Conservation (phyloP, 2,329 filamentous ascomycete species). For the Fusarium sp. region DNA sequence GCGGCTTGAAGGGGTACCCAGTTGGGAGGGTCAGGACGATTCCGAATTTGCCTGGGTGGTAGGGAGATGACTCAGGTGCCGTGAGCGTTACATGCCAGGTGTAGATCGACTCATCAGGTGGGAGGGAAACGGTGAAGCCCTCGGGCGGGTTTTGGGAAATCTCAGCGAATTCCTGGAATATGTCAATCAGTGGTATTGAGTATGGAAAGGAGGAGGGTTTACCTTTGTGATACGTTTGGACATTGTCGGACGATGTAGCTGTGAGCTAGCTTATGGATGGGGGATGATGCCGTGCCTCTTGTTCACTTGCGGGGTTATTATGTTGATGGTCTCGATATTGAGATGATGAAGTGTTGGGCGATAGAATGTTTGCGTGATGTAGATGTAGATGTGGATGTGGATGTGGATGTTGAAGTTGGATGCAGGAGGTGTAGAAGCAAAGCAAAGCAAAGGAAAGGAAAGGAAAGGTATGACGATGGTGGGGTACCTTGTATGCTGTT, state of each 20-base stretch:
- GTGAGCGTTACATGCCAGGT: conserved; percentile 60
- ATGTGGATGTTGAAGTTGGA: background rate
- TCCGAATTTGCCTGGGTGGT: conserved; percentile 76
- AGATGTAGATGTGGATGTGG: background rate
- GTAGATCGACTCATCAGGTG: conserved; percentile 59
- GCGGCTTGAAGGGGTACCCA: conserved; percentile 92
- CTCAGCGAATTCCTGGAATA: conserved; percentile 61
- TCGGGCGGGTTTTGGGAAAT: conserved; percentile 57
- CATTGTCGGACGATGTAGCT: conserved; percentile 43
- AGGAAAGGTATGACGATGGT: conserved; percentile 34
- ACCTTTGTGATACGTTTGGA: conserved; percentile 59
- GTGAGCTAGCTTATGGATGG: background rate
- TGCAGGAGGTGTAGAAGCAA: conserved; percentile 14
- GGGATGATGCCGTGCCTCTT: background rate
- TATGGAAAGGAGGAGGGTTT: background rate
- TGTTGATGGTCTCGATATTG: background rate
- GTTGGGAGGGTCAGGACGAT: conserved; percentile 76
- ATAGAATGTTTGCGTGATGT: background rate
- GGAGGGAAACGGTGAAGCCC: conserved; percentile 58
- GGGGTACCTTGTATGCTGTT: conserved; percentile 9
- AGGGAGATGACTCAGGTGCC: conserved; percentile 57
- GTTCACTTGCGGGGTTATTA: background rate
- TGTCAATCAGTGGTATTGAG: conserved; percentile 5
- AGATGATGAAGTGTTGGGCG: background rate
- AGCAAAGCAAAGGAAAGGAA: background rate